Evolutionary conservation across 163 green algal genomes (phyloP).

Genomic region (Prototheca cutis): DNA sequence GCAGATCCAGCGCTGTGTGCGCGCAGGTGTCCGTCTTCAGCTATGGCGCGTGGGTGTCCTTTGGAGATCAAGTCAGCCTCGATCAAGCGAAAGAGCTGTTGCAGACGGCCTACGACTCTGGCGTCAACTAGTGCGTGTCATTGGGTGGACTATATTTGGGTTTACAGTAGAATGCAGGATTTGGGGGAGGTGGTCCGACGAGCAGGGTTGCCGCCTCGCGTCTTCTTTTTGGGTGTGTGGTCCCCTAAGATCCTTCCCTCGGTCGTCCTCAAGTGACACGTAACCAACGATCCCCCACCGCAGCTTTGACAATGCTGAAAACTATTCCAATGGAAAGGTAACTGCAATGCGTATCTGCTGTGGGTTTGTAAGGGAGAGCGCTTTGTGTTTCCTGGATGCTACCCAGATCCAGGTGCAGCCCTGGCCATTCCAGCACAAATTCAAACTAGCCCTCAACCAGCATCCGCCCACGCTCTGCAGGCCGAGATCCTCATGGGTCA

Average conservation of each 20-base stretch:
- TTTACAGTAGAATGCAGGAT: no score
- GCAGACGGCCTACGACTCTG: slow-evolving; percentile 32
- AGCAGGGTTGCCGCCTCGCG: no score
- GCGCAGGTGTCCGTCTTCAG: not conserved
- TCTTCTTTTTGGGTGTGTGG: no score
- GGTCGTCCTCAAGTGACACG: no score
- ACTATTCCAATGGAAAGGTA: slow-evolving; percentile 56
- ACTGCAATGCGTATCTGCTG: not conserved
- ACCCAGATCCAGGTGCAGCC: no score
- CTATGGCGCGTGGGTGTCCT: not conserved
- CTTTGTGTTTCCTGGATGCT: no score
- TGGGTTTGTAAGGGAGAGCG: not conserved
- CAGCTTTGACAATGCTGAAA: slow-evolving; percentile 76
- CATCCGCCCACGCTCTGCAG: not conserved
- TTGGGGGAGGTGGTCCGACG: no score
- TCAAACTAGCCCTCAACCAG: not conserved
- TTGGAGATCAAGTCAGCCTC: not conserved
- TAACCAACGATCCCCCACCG: no score
- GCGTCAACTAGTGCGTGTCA: slow-evolving; percentile 48
- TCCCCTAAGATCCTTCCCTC: no score
- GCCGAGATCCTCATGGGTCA: slow-evolving; percentile 71
- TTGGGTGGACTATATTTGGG: no score
- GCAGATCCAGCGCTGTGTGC: no score
- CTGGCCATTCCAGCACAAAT: no score
- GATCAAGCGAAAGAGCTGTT: slow-evolving; percentile 51